Evolutionary conservation across 106 monocot genomes (phyloP).

Genomic region (Acorus gramineus): DNA sequence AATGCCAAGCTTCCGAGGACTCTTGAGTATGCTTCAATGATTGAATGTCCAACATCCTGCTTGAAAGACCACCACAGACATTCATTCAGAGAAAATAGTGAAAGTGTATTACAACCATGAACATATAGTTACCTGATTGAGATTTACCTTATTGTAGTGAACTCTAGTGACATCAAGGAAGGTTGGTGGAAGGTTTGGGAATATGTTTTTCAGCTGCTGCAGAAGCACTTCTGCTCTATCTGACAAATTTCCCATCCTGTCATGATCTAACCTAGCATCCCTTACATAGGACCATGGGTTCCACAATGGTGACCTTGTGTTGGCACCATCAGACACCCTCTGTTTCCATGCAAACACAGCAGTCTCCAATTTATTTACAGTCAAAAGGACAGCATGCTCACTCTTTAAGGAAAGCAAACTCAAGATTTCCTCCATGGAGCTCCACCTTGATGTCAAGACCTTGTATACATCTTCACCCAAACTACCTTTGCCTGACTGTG

Average conservation of each 20-base stretch:
- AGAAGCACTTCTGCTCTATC: conserved; percentile 61
- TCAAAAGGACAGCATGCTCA: conserved; percentile 69
- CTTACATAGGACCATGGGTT: conserved; percentile 40
- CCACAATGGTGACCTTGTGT: conserved; percentile 31
- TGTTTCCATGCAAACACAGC: conserved; percentile 66
- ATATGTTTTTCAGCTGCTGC: conserved; percentile 50
- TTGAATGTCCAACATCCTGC: conserved; percentile 78
- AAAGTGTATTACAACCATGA: no score
- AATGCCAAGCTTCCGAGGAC: conserved; percentile 68
- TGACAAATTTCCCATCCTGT: conserved; percentile 21
- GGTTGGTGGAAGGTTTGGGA: conserved; percentile 75
- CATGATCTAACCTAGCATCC: conserved; percentile 32
- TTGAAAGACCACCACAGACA: background rate
- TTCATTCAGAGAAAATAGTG: no score
- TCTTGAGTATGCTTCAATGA: conserved; percentile 87
- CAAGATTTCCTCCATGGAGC: conserved; percentile 49
- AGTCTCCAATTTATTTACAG: conserved; percentile 65
- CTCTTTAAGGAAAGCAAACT: conserved; percentile 54
- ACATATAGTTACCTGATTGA: no score
- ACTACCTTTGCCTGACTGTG: conserved; percentile 72
- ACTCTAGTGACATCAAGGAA: conserved; percentile 77
- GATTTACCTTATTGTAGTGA: conserved; percentile 69
- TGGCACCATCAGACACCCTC: conserved; percentile 30
- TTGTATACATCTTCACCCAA: conserved; percentile 57
- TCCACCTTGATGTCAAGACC: conserved; percentile 29